Base-by-base conservation (phyloP, 805 yeast genomes). In the Candida sithepensis region DNA sequence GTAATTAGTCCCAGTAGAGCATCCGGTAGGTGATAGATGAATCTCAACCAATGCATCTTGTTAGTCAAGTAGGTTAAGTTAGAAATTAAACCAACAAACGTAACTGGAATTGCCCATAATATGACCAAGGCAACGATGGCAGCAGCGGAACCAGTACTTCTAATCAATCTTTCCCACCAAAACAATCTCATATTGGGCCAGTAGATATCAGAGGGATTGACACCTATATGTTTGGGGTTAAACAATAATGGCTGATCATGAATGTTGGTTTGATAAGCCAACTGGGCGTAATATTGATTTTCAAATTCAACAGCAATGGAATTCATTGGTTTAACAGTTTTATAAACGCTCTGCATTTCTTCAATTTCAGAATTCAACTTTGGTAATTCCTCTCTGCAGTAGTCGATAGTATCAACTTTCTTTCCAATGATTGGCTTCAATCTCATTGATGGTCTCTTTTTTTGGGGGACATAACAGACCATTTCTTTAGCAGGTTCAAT, bases 241-340 rank as follows among this genome's bases (percentile, higher is more conserved):
- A 85, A 72, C 54, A 79, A 74, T 52, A 85, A 64, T 0, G 94
- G 89, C 41, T 71, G 74, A 63, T 85, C 91, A 58, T 82, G 84
- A 14, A 81, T 69, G 3, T 75, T 69, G 1, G 83, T 64, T 65
- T 85, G 92, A 53, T 65, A 74, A 0, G 94, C 94, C 50, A 83
- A 61, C 64, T 86, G 92, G 6, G 92, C 92, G 51, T 73, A 70
- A 64, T 83, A 85, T 64, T 85, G 92, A 52, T 81, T 78, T 41
- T 82, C 88, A 60, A 86, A 86, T 66, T 85, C 92, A 38, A 85
- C 90, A 54, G 85, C 83, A 30, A 85, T 79, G 4, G 92, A 82
- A 64, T 89, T 88, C 72, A 88, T 81, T n/a, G 91, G 85, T 41
- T 70, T 70, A 10, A 69, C 64, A 16, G 68, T 66, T 46, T 70